Evolutionary conservation across 2,329 filamentous ascomycete species (phyloP), one percentile per base, ranked within the genome.

Genomic region (Elsinoe arachidis): DNA sequence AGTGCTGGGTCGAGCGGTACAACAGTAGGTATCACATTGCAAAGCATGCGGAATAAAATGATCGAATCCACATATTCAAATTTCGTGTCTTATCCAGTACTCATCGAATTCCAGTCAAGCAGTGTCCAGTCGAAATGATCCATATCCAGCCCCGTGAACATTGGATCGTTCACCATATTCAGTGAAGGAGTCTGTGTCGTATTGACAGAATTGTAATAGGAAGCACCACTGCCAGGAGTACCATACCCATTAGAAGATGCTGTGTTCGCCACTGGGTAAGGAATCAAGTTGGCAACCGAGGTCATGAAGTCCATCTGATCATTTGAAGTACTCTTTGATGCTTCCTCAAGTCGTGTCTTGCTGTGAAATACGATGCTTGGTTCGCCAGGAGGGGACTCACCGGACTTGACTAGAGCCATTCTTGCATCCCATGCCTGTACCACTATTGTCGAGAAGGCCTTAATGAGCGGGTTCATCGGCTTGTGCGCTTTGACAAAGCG

Each of bases 401-500:
- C 3, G 5, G 37, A 17, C 15, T 39, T n/a, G 5, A 26, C 41
- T 4, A 23, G 11, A 19, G 41, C 21, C 9, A 46, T 12, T 23
- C 41, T 19, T 46, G 41, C 41, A 11, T 46, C 41, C 41, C 41
- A 46, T 46, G 41, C 41, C 17, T 19, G 26, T 5, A 26, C 21
- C n/a, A 46, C 41, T 2, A 46, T n/a, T 2, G n/a, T 17, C 10
- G 41, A 46, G 17, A 46, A 46, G 6, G 21, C 21, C 12, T 23
- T 15, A 10, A 46, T 46, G 2, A 46, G 41, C 2, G 41, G 41
- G n/a, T 23, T 46, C 41, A 46, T 46, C 12, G 19, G n/a, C 10
- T 19, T 23, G 10, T 46, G 12, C 10, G 41, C 41, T 3, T 23
- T 19, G 14, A 10, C 19, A 26, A 71, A 69, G 0, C 76, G 68